phyloP scores from a whole-genome alignment of 306 rosid species.

The Myrica gale region DNA sequence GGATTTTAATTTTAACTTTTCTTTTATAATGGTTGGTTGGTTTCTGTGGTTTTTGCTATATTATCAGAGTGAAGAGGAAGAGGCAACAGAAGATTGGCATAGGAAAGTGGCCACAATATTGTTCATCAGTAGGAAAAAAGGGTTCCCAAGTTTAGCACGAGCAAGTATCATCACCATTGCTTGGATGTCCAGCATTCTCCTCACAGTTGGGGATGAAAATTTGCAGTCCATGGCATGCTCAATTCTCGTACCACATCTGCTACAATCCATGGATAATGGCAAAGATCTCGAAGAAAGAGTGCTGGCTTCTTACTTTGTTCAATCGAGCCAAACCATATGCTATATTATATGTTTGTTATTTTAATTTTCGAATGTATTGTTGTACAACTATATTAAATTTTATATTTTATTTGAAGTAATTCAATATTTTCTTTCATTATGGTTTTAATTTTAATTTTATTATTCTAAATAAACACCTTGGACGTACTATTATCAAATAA shows the following conservation, averaged over 20 bases:
- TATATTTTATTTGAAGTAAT: too few relatives aligned
- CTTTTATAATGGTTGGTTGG: slow-evolving; percentile 5
- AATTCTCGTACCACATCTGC: slow-evolving; percentile 49
- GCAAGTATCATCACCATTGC: slow-evolving; percentile 67
- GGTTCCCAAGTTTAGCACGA: slow-evolving; percentile 58
- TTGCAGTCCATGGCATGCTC: slow-evolving; percentile 44
- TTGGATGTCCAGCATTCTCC: slow-evolving; percentile 65
- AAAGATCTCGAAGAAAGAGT: slow-evolving; percentile 72
- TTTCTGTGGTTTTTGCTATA: background rate
- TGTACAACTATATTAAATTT: too few relatives aligned
- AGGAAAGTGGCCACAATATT: too few relatives aligned
- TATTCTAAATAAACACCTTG: too few relatives aligned
- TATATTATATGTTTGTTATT: too few relatives aligned
- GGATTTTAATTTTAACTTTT: slow-evolving; percentile 10
- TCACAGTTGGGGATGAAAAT: slow-evolving; percentile 37
- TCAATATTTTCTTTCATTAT: too few relatives aligned
- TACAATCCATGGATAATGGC: slow-evolving; percentile 50
- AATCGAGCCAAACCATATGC: too few relatives aligned
- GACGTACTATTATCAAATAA: too few relatives aligned
- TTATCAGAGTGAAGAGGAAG: slow-evolving; percentile 52
- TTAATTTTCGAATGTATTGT: too few relatives aligned
- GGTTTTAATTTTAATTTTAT: too few relatives aligned
- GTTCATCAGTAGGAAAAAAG: slow-evolving; percentile 52
- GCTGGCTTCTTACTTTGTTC: slow-evolving; percentile 26
- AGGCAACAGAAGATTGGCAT: slow-evolving; percentile 30